Evolutionary conservation across 176 grass and related monocot species (phyloP), one percentile per base, ranked within the genome.

Genomic region (Bolboschoenus planiculmis): DNA sequence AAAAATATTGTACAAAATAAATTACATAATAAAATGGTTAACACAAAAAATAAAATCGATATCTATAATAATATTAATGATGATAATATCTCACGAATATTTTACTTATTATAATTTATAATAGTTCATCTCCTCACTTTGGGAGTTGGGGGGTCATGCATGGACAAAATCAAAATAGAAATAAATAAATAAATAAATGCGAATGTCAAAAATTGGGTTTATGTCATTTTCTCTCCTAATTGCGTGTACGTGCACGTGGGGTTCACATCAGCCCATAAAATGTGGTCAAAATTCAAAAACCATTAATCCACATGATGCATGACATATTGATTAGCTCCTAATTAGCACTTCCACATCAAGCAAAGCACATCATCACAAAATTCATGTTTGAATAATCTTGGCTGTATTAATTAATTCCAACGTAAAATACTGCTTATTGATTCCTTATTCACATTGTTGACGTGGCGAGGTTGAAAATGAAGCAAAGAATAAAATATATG

Each of bases 181-280:
- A 20, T 16, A 76, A 7, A 40, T 2, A 8, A 56, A 6, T 21
- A 5, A 5, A 57, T 57, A 20, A 53, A 57, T 58, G 9, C 24
- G 27, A 55, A 78, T 78, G 48, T 79, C 77, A 58, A 79, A 77
- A 57, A 36, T 79, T 58, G 68, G 77, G 51, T 79, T 57, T 79
- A 4, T 79, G 51, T 79, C 77, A 43, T 79, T 79, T 79, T 79
- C 77, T 56, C 30, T 23, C 10, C 21, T 39, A 13, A 29, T 79
- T 79, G 33, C 47, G 54, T 57, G 50, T 31, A 35, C 2, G 47
- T 80, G 78, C 51, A 56, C 34, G 20, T 80, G 30, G 78, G 78
- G 54, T 80, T 60, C 13, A 40, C 78, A 43, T 42, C 51, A 60
- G 11, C 3, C 54, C 46, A 80, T 27, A 60, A 80, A n/a, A 60